Base-by-base conservation (phyloP, 1,284 basidiomycete species). In the Ustilago curta region DNA sequence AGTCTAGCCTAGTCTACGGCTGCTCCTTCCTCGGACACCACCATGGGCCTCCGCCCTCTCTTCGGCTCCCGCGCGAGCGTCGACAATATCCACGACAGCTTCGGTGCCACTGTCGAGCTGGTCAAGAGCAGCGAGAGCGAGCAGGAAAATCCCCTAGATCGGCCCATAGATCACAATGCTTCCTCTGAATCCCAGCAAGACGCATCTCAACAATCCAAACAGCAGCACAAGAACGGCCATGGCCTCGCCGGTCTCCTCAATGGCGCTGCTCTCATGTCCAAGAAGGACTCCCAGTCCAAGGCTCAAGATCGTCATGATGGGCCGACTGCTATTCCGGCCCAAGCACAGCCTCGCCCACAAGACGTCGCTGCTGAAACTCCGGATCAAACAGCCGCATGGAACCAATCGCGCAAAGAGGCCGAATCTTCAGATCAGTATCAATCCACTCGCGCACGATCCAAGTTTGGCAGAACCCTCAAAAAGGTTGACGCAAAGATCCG, bases 11-110 rank as follows among this genome's bases (percentile, higher is more conserved):
- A 11, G 40, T 11, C 45, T 19, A 12, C 14, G 40, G 21, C 45
- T 19, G 21, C 14, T 14, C 35, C 29, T n/a, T 40, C 35, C n/a
- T 14, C 43, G n/a, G n/a, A n/a, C n/a, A 51, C 12, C 57, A 64
- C 32, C 52, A 56, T 60, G 53, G 61, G 49, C 43, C 47, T 59
- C 35, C 70, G 70, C 39, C 71, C 71, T 7, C 59, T 74, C 35
- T 74, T 74, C 21, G 71, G 71, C 51, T 32, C 59, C 18, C 60
- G 59, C 37, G 49, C 54, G 8, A 74, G 71, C 62, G 71, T 74
- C 35, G 39, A 43, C 27, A 57, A 74, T 31, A 59, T 74, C 19
- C 58, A 56, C 1, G 71, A 74, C 37, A 62, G 71, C 51, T 74
- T 74, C 49, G 67, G 71, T 14, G 3, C 49, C 43, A 64, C 61